A percentile compares a stretch with the other conserved stretches of the same genome.
phyloP scores from a whole-genome alignment of 1,284 basidiomycete species.

The Puccinia brachypodii region DNA sequence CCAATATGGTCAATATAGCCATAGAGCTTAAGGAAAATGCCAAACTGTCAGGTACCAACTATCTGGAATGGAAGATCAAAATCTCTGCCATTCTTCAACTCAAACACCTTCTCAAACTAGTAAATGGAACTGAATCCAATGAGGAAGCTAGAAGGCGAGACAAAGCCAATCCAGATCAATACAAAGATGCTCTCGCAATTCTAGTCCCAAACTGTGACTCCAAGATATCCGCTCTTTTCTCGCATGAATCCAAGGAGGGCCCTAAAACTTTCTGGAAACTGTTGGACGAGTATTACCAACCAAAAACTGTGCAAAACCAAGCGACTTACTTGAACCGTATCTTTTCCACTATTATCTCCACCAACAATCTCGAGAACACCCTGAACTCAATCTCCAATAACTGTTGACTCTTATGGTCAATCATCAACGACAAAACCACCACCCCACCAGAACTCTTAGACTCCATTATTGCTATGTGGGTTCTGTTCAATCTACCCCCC shows the following conservation, averaged over 20 bases:
- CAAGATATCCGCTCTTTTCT: neutral
- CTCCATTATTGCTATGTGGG: too few species aligned
- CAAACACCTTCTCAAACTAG: too few species aligned
- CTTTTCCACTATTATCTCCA: neutral
- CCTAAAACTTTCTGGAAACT: neutral
- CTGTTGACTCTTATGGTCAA: neutral
- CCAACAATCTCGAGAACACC: neutral
- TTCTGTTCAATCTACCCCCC: too few species aligned
- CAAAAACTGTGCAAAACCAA: neutral
- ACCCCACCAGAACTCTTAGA: neutral
- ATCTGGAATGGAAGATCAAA: neutral
- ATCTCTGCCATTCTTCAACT: neutral
- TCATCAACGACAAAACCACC: neutral
- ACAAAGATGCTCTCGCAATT: neutral
- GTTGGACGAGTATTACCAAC: too few species aligned
- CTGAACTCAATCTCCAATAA: neutral
- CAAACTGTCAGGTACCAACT: neutral
- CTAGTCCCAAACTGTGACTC: neutral
- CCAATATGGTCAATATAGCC: neutral
- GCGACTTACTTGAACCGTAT: neutral
- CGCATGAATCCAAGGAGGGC: neutral
- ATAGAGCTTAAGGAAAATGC: too few species aligned
- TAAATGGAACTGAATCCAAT: neutral
- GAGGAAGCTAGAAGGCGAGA: neutral
- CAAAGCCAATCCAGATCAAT: neutral